Evolutionary conservation across 2,329 filamentous ascomycete species (phyloP), one percentile per base, ranked within the genome.

Genomic region (Shiraia sp.): DNA sequence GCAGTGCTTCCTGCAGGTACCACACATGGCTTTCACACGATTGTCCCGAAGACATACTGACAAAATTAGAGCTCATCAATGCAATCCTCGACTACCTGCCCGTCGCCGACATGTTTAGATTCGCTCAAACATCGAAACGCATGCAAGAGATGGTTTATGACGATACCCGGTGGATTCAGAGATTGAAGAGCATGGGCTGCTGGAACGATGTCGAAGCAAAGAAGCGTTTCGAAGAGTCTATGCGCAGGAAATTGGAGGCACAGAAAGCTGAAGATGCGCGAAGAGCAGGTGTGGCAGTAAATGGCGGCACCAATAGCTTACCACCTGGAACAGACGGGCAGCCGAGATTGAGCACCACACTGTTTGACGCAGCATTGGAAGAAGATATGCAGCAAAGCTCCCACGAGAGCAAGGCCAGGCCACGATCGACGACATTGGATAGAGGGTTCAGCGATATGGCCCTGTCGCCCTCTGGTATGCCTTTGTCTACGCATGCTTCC

Each of bases 141-240:
- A 82, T 97, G 79, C 86, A 87, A 65, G 93, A 99, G 72, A 99
- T 99, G 91, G 91, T 96, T 3, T 99, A 97, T 71, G 93, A 99
- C 68, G 93, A 99, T 69, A 89, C 90, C 35, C 81, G 92, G 74
- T 99, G 93, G 93, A 87, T 97, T 27, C 83, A 88, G 51, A 81
- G 88, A 50, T 72, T 99, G 40, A 87, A 87, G 65, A 84, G 80
- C 44, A 96, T 99, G 84, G 88, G 86, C 2, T 87, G 88, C 54
- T 99, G 93, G 93, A 86, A 95, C 62, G 93, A 99, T 65, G 70
- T 75, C 3, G 92, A 96, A 65, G 93, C 93, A 4, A 80, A 91
- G 47, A 83, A 81, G 55, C 76, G 88, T 38, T 88, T 90, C 37
- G 92, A 96, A 49, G 85, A 92, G 16, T 79, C 80, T 6, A 78